Evolutionary conservation across 176 grass and related monocot genomes (phyloP).

Genomic region (Puccinellia tenuiflora): DNA sequence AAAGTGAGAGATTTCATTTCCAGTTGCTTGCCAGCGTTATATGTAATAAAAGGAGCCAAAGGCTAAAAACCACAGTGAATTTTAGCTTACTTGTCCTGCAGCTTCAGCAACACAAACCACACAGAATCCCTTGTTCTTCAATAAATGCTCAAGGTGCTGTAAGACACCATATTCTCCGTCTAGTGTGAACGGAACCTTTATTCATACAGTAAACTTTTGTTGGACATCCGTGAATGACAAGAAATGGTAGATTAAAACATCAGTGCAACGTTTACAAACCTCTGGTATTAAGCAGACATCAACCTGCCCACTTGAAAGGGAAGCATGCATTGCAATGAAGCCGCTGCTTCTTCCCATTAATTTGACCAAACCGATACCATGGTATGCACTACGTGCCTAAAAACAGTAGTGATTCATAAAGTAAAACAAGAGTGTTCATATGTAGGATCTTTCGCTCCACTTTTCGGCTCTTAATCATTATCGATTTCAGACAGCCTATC

Average conservation of each 20-base stretch:
- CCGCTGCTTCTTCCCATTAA: constrained; percentile 93
- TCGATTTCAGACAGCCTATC: not conserved
- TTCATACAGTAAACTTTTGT: constrained; percentile 18
- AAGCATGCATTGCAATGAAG: constrained; percentile 98
- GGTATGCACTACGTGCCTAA: constrained; percentile 79
- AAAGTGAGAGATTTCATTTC: constrained; percentile 1
- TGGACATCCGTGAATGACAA: not conserved
- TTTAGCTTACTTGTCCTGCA: constrained; percentile 73
- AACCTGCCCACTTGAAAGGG: constrained; percentile 91
- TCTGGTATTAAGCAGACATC: constrained; percentile 92
- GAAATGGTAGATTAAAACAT: not conserved
- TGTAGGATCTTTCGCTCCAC: not conserved
- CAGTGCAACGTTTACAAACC: constrained; percentile 36
- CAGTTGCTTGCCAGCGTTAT: not conserved
- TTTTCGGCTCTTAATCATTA: not conserved
- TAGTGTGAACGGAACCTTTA: constrained; percentile 63
- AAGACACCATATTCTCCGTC: constrained; percentile 84
- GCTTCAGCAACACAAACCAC: constrained; percentile 93
- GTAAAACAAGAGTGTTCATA: not conserved
- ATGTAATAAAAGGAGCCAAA: not conserved
- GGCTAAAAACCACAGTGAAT: constrained; percentile 21
- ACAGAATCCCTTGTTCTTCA: constrained; percentile 74
- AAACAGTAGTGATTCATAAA: not conserved
- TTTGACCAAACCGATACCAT: constrained; percentile 95
- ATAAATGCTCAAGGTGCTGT: constrained; percentile 72